A percentile compares a stretch with the other conserved stretches of the same genome.
Evolutionary conservation across 257 asterid species (phyloP).

Genomic region (Solanum medicagineum): DNA sequence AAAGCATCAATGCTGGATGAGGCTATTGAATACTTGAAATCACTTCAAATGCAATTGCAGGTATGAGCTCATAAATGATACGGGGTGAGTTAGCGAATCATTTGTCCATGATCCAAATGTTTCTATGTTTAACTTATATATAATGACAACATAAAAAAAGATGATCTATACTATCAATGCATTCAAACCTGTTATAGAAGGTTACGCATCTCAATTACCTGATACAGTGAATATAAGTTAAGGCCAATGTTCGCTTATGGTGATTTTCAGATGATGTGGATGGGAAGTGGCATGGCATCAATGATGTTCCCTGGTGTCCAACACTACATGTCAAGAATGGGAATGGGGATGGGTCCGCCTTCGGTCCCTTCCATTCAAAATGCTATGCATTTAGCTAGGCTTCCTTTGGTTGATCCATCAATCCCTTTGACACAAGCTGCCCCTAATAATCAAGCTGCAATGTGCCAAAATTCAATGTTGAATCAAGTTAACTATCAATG

Average conservation of each 20-base stretch:
- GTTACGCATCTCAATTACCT: background rate
- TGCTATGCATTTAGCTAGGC: slow-evolving; percentile 43
- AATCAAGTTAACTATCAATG: slow-evolving; percentile 29
- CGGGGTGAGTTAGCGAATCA: background rate
- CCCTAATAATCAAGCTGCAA: slow-evolving; percentile 4
- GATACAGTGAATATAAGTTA: background rate
- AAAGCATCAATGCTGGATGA: slow-evolving; percentile 89
- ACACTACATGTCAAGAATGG: slow-evolving; percentile 55
- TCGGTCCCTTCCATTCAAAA: slow-evolving; percentile 37
- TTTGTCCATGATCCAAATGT: background rate
- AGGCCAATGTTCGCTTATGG: background rate
- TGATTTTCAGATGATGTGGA: slow-evolving; percentile 62
- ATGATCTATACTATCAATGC: background rate
- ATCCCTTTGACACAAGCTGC: slow-evolving; percentile 3
- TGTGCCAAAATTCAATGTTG: slow-evolving; percentile 25
- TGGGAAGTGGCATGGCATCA: slow-evolving; percentile 77
- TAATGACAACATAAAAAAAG: background rate
- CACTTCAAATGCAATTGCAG: slow-evolving; percentile 80
- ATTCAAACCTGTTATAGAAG: background rate
- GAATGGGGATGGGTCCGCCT: slow-evolving; percentile 51
- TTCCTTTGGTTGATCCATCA: slow-evolving; percentile 38
- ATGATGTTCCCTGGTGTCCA: slow-evolving; percentile 67
- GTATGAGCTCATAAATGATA: slow-evolving; percentile 17
- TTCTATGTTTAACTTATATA: background rate
- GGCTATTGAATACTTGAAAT: slow-evolving; percentile 83